These are phyloP conservation scores for Taiozyma sp. DNA, from an alignment of 1,139 yeast genomes.

Conservation along the genomic window DNA sequence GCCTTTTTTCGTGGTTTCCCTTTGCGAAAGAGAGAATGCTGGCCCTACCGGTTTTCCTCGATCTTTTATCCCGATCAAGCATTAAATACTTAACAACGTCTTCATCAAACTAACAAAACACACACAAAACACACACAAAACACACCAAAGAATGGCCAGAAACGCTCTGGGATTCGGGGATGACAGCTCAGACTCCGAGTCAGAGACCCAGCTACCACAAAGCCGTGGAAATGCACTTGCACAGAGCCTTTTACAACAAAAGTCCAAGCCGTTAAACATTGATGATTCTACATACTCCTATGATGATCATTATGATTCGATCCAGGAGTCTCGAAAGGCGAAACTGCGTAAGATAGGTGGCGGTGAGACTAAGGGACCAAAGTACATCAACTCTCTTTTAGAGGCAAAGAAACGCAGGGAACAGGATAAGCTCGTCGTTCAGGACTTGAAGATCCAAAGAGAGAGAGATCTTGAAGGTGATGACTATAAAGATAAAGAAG, in stretches of 20 bases:
- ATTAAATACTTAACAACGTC: no score
- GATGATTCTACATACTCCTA: constrained; percentile 3
- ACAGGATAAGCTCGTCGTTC: constrained; percentile 32
- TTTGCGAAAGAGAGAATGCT: no score
- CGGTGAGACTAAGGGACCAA: constrained; percentile 18
- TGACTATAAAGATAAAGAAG: constrained; percentile 34
- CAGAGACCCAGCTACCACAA: not conserved
- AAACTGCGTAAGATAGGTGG: constrained; percentile 1
- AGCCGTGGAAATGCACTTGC: not conserved
- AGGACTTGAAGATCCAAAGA: constrained; percentile 25
- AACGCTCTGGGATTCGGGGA: constrained; percentile 13
- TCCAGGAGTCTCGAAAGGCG: constrained; percentile 3
- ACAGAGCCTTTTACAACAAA: not conserved
- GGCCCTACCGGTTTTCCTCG: not conserved
- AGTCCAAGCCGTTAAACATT: not conserved
- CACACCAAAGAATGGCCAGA: constrained; percentile 5
- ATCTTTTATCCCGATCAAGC: not conserved
- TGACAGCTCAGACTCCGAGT: constrained; percentile 5
- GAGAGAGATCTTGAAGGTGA: constrained; percentile 32
- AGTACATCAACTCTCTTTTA: constrained; percentile 33
- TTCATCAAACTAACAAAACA: no score
- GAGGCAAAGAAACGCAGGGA: constrained; percentile 36
- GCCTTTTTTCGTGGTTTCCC: no score
- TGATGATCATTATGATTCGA: constrained; percentile 8
- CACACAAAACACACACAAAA: no score